Conservation (phyloP, 2,329 filamentous ascomycete genomes). For the Pseudocercospora musae region DNA sequence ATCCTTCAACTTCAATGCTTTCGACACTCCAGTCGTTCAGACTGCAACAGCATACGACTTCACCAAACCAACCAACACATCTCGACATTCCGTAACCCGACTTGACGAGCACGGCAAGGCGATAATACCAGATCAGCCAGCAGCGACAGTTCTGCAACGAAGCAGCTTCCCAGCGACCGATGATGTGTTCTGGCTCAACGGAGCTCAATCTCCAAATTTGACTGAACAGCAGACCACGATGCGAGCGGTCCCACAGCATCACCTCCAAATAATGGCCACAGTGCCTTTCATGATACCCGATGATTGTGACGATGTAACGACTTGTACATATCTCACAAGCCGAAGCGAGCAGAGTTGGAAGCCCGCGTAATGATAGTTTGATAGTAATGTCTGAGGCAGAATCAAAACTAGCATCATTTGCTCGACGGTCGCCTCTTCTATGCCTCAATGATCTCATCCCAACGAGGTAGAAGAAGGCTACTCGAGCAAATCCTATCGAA, state of each 20-base stretch:
- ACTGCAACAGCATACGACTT: slow-evolving; percentile 4
- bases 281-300: background rate
- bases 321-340: background rate
- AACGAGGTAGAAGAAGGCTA: slow-evolving; percentile 21
- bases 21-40: slow-evolving; percentile 3
- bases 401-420: slow-evolving; percentile 5
- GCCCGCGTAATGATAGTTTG: background rate
- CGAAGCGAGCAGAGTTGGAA: background rate
- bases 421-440: slow-evolving; percentile 8
- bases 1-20: background rate
- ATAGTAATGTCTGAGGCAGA: slow-evolving; percentile 12
- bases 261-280: background rate
- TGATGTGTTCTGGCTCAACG: background rate
- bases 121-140: background rate
- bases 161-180: background rate
- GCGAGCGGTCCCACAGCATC: background rate
- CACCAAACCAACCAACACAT: background rate
- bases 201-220: background rate
- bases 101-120: background rate
- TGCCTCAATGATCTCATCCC: slow-evolving; percentile 16
- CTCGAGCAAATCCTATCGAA: slow-evolving; percentile 17
- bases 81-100: background rate
- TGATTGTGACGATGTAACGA: background rate
- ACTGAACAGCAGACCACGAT: background rate
- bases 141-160: background rate